A percentile compares a stretch with the other conserved stretches of the same genome.
phyloP scores from a whole-genome alignment of 441 rosid genomes.

The Pelargonium citronellum region DNA sequence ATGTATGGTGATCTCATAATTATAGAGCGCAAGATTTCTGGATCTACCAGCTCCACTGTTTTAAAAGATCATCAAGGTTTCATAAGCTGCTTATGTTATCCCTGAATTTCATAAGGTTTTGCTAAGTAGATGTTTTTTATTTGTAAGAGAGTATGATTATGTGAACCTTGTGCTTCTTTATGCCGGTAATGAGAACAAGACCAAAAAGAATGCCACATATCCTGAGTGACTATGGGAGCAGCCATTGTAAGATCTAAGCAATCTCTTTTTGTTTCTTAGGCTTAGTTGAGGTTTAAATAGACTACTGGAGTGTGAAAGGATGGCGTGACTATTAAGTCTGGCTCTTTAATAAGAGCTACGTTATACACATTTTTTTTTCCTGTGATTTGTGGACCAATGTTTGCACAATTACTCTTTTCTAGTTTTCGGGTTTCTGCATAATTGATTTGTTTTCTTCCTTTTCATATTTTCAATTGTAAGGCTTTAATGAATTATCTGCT shows the following conservation, averaged over 20 bases:
- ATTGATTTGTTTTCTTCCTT: too few species aligned
- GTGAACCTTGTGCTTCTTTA: background rate
- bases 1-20: constrained; percentile 52
- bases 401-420: too few species aligned
- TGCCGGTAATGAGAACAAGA: background rate
- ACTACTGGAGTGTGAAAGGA: background rate
- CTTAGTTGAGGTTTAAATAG: background rate
- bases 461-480: too few species aligned
- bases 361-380: too few species aligned
- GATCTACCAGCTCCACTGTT: constrained; percentile 43
- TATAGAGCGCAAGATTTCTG: constrained; percentile 69
- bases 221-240: background rate
- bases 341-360: background rate
- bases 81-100: background rate
- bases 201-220: background rate
- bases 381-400: too few species aligned
- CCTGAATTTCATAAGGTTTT: background rate
- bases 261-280: background rate
- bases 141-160: background rate
- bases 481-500: background rate
- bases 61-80: constrained; percentile 66
- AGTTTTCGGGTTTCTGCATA: too few species aligned
- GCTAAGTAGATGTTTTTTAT: background rate
- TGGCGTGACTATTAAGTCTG: background rate
- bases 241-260: background rate